These are phyloP conservation scores for Rhizophora apiculata DNA, from an alignment of 345 rosid species.

Conservation along the genomic window DNA sequence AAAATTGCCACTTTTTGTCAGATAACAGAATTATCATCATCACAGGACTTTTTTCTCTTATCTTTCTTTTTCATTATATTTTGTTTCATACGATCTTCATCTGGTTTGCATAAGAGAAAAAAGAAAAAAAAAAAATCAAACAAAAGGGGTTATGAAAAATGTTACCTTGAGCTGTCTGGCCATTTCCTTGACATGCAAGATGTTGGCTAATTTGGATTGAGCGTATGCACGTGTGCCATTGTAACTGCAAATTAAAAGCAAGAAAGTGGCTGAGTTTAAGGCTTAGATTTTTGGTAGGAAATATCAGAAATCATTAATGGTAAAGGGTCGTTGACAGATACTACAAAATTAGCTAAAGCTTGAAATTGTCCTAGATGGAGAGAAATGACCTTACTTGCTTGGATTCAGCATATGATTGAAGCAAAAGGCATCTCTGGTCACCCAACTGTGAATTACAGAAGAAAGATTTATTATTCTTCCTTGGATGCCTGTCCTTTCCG, in stretches of 20 bases:
- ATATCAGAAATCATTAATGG: too few species aligned
- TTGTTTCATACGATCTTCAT: background rate
- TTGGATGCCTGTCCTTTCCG: constrained; percentile 56
- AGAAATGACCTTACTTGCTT: constrained; percentile 43
- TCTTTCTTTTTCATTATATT: background rate
- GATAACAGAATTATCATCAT: background rate
- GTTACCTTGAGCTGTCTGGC: constrained; percentile 69
- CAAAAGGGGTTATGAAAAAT: background rate
- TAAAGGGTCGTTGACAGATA: background rate
- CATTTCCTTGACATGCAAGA: constrained; percentile 81
- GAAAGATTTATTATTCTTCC: constrained; percentile 89
- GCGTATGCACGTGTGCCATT: constrained; percentile 90
- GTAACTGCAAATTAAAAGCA: constrained; percentile 41
- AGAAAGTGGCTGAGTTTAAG: background rate
- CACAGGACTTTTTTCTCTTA: background rate
- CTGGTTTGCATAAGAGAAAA: background rate
- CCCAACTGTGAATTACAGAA: constrained; percentile 93
- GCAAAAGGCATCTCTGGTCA: constrained; percentile 58
- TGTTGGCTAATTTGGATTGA: constrained; percentile 79
- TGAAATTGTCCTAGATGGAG: background rate
- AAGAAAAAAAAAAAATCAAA: background rate
- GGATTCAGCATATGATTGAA: constrained; percentile 65
- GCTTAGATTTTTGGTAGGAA: too few species aligned
- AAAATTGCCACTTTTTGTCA: background rate
- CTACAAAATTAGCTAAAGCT: background rate